Evolutionary conservation across 805 yeast genomes (phyloP), one percentile per base, ranked within the genome.

Genomic region (Wickerhamomyces subpelliculosus): DNA sequence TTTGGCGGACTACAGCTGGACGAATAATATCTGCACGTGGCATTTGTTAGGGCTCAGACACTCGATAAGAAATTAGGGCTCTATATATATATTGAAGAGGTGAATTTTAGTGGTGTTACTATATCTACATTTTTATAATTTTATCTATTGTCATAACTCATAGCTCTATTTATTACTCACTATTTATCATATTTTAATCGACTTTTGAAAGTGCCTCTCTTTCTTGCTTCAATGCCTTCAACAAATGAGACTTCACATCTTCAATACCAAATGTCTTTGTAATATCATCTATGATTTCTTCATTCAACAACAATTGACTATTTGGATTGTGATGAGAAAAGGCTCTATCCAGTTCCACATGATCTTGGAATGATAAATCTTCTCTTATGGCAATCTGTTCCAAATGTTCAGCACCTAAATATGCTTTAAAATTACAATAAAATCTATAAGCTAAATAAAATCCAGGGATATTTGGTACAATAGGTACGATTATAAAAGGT

Each of bases 401-500:
- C 43, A 89, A 60, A 54, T 86, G 93, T 44, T 69, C 65, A 5
- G 85, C 83, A 0, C 96, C 96, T 30, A 74, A 57, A 43, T 72
- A 65, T 0, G 96, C 96, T 49, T 82, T 83, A 54, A 80, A 70
- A 57, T 90, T 86, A 55, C 96, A 86, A 62, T 87, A 89, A 16
- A 83, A 69, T 43, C 97, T 68, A 55, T 83, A 89, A 3, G 83
- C 68, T 31, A 89, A 60, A 52, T 87, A 90, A 53, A 90, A 83
- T 0, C 96, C 96, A 0, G 97, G 97, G 17, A 89, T 74, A 51
- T 89, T 89, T 17, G 97, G 97, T 4, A 88, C 57, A n/a, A 89
- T 68, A 0, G 97, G 97, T 0, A 90, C 54, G 31, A 87, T 49
- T 0, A 86, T 88, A 31, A 89, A 57, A 2, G 97, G 97, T 3